Evolutionary conservation across 129 eudicot genomes (phyloP).

Genomic region (Centella asiatica): DNA sequence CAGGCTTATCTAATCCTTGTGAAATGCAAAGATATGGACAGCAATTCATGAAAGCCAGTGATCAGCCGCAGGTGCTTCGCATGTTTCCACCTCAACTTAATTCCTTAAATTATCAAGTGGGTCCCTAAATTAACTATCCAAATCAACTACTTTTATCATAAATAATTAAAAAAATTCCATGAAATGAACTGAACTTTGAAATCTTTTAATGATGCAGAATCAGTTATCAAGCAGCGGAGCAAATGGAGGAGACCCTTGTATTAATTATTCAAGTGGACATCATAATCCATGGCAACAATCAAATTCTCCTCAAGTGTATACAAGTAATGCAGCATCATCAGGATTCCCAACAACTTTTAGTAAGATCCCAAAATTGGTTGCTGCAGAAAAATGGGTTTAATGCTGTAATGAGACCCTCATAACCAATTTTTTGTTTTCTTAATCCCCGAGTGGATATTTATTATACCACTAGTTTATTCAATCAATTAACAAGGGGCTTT

Average conservation of each 20-base stretch:
- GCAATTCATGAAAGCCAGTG: constrained; percentile 29
- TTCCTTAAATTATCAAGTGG: constrained; percentile 43
- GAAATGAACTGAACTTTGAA: neutral
- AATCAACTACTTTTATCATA: too few relatives aligned
- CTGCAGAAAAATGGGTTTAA: constrained; percentile 37
- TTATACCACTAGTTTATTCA: neutral
- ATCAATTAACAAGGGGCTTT: neutral
- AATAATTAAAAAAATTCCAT: too few relatives aligned
- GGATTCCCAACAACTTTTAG: constrained; percentile 70
- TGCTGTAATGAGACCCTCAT: constrained; percentile 43
- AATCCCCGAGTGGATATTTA: neutral
- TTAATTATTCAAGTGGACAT: constrained; percentile 6
- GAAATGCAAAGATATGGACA: constrained; percentile 37
- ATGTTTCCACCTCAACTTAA: constrained; percentile 41
- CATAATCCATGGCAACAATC: constrained; percentile 28
- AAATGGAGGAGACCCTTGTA: constrained; percentile 19
- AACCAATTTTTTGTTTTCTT: neutral
- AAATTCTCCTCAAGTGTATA: constrained; percentile 40
- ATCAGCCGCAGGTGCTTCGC: constrained; percentile 35
- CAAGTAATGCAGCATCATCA: constrained; percentile 99
- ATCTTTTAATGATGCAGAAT: constrained; percentile 13
- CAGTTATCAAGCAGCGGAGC: constrained; percentile 45
- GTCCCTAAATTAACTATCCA: constrained; percentile 7
- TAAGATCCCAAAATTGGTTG: constrained; percentile 49
- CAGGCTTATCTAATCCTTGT: constrained; percentile 26